Evolutionary conservation across 139 green algal genomes (phyloP).

Genomic region (Chlamydomonas asymmetrica): DNA sequence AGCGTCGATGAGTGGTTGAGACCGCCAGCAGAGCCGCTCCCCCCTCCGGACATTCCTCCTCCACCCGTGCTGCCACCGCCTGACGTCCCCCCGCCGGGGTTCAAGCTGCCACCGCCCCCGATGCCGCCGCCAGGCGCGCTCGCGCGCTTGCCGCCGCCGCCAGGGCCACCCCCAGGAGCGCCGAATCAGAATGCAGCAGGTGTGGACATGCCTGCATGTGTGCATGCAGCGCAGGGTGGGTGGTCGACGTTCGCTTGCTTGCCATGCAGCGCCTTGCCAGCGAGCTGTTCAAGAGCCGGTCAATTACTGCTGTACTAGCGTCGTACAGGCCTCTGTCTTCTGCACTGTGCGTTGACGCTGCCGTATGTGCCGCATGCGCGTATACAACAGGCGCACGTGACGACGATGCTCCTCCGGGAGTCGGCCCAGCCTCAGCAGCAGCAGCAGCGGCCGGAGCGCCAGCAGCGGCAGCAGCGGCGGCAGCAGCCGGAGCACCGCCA

Average conservation of each 20-base stretch:
- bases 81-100: conserved; percentile 27
- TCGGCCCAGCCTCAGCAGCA: not conserved
- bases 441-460: conserved; percentile 6
- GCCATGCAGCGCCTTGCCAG: too few relatives aligned
- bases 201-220: too few relatives aligned
- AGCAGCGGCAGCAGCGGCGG: not conserved
- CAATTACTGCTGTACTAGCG: too few relatives aligned
- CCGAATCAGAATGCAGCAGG: too few relatives aligned
- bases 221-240: too few relatives aligned
- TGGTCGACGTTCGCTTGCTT: too few relatives aligned
- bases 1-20: not conserved
- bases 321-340: too few relatives aligned
- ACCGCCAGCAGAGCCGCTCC: conserved; percentile 12
- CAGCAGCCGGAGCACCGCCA: not conserved
- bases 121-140: conserved; percentile 33
- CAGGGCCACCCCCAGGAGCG: conserved; percentile 7
- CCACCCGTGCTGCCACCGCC: conserved; percentile 38
- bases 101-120: conserved; percentile 34
- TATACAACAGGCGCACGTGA: too few relatives aligned
- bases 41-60: conserved; percentile 28
- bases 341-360: too few relatives aligned
- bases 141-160: conserved; percentile 15
- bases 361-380: too few relatives aligned
- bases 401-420: conserved; percentile 4
- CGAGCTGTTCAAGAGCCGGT: too few relatives aligned